Base-by-base conservation (phyloP, 1,139 yeast genomes). In the Candida sp. region DNA sequence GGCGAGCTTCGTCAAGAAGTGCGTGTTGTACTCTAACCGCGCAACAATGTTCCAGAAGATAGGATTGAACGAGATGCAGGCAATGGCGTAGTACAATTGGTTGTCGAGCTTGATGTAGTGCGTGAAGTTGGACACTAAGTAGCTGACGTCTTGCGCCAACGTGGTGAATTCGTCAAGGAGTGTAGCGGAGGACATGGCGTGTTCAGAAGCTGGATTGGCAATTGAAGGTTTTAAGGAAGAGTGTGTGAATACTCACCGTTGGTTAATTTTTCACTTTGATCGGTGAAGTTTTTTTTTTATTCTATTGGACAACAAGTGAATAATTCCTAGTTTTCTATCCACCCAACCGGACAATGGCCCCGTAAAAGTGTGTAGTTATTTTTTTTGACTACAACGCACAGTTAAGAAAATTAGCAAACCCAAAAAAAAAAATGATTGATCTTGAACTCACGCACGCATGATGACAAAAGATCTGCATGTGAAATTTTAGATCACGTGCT, bases 41-140 rank as follows among this genome's bases (percentile, higher is more conserved):
- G 99, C 99, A 30, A 84, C 96, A 51, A 88, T 80, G 69, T 94
- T 94, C 99, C 99, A 94, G 67, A 92, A 93, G 33, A 90, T 82
- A 12, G 99, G 99, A 67, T 94, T 94, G 81, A 94, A 93, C 22
- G 88, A 85, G 61, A 94, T 90, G 45, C 88, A 80, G 9, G 70
- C 75, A 45, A 84, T 61, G 2, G 90, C 81, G 52, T 55, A 71
- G 50, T 56, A 56, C 54, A 74, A 63, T 51, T 63, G 61, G 3
- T 63, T 57, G 46, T 57, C 54, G 32, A 61, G 52, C 28, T 62
- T 62, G 44, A 73, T 59, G 53, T 65, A 73, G 12, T 59, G 51
- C 32, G 52, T 40, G 50, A 66, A 61, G 56, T 70, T 61, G 23
- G 54, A 39, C 11, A 52, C 53, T 46, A 68, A 63, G 45, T 59